Conservation (phyloP, 805 yeast species). For the Candida suzukii region DNA sequence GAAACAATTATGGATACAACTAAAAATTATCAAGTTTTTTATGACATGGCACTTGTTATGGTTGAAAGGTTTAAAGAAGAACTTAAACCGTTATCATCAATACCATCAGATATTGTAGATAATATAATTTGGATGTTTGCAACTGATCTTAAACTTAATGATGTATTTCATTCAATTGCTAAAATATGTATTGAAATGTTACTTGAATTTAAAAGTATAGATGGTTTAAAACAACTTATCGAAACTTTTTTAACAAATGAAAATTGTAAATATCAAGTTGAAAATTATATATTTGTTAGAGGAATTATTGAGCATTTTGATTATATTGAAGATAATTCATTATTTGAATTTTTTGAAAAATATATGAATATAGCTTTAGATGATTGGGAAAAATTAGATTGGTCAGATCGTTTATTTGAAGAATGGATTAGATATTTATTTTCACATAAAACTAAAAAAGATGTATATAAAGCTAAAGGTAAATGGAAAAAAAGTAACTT, state of each 20-base stretch:
- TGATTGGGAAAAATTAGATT: constrained; percentile 27
- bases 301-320: constrained; percentile 4
- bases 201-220: not conserved
- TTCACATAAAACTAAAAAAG: constrained; percentile 21
- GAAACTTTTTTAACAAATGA: not conserved
- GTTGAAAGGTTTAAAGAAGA: no score
- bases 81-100: not conserved
- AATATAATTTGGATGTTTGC: constrained; percentile 6
- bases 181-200: constrained; percentile 28
- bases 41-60: no score
- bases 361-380: constrained; percentile 28
- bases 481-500: not conserved
- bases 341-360: not conserved
- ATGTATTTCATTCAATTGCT: constrained; percentile 37
- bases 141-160: constrained; percentile 23
- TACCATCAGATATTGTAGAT: not conserved
- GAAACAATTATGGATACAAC: no score
- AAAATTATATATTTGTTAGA: not conserved
- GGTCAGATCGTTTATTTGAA: constrained; percentile 43
- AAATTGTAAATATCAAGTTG: not conserved
- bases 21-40: no score
- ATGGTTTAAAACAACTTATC: constrained; percentile 19
- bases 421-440: constrained; percentile 35
- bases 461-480: not conserved
- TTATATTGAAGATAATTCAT: not conserved